Evolutionary conservation across 1,139 yeast genomes (phyloP).

Genomic region (Groenewaldozyma sp.): DNA sequence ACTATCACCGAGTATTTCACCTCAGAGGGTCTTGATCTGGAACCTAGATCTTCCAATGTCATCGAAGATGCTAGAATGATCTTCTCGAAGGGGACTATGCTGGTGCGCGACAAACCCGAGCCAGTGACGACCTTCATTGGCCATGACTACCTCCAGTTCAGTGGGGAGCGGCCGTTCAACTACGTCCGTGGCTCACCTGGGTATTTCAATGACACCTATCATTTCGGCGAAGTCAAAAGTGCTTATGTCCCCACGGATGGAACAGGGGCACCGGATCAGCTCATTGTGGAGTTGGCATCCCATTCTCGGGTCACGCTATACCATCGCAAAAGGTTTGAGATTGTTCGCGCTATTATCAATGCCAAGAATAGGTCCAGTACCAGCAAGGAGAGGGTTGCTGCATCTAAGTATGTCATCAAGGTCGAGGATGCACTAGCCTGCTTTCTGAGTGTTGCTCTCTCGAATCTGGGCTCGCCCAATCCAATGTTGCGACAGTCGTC

Average conservation of each 20-base stretch:
- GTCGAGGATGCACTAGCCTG: slow-evolving; percentile 22
- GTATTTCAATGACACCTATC: slow-evolving; percentile 18
- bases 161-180: slow-evolving; percentile 42
- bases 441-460: slow-evolving; percentile 53
- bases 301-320: slow-evolving; percentile 13
- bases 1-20: slow-evolving; percentile 17
- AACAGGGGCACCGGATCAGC: slow-evolving; percentile 42
- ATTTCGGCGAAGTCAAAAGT: slow-evolving; percentile 35
- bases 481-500: slow-evolving; percentile 57
- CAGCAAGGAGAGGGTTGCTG: neutral
- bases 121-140: slow-evolving; percentile 65
- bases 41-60: slow-evolving; percentile 16
- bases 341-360: slow-evolving; percentile 20
- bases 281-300: slow-evolving; percentile 43
- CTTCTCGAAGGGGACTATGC: slow-evolving; percentile 12
- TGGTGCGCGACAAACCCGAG: slow-evolving; percentile 6
- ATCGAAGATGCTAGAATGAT: slow-evolving; percentile 19
- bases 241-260: slow-evolving; percentile 37
- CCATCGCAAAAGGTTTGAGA: slow-evolving; percentile 17
- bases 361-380: slow-evolving; percentile 15
- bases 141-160: slow-evolving; percentile 54
- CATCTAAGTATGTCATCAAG: slow-evolving; percentile 8
- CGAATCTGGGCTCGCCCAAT: slow-evolving; percentile 55
- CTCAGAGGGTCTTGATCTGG: slow-evolving; percentile 17
- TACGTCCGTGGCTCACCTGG: slow-evolving; percentile 29